Evolutionary conservation across 2,329 filamentous ascomycete species (phyloP).

Genomic region (Fusarium redolens): DNA sequence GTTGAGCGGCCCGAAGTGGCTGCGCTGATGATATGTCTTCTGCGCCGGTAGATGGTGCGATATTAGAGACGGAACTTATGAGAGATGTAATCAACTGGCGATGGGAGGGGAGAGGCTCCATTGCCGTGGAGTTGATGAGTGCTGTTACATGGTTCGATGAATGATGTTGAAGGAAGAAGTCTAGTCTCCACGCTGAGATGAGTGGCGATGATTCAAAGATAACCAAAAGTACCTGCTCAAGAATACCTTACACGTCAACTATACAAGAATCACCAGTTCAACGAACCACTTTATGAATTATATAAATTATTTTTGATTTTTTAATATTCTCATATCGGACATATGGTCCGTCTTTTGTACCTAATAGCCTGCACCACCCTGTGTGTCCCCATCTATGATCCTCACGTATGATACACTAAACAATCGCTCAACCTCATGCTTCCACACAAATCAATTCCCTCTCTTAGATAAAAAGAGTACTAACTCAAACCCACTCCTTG

Average conservation of each 20-base stretch:
- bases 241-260: not conserved
- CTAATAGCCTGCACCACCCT: conserved; percentile 26
- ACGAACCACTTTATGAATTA: not conserved
- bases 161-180: not conserved
- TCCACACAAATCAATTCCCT: conserved; percentile 6
- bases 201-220: not conserved
- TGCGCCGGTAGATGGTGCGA: conserved; percentile 17
- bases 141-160: conserved; percentile 13
- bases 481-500: conserved; percentile 71
- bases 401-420: conserved; percentile 40
- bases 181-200: conserved; percentile 9
- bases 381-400: conserved; percentile 35
- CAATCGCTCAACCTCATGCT: conserved; percentile 26
- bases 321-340: not conserved
- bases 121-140: conserved; percentile 15
- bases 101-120: conserved; percentile 49
- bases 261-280: not conserved
- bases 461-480: not conserved
- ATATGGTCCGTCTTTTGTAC: conserved; percentile 10
- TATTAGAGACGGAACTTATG: conserved; percentile 54
- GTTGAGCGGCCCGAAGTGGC: conserved; percentile 21
- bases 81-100: conserved; percentile 62
- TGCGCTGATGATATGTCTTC: conserved; percentile 10
- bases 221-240: not conserved
- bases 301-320: conserved; percentile 16